Evolutionary conservation across 257 asterid genomes (phyloP).

Genomic region (Primulina eburnea): DNA sequence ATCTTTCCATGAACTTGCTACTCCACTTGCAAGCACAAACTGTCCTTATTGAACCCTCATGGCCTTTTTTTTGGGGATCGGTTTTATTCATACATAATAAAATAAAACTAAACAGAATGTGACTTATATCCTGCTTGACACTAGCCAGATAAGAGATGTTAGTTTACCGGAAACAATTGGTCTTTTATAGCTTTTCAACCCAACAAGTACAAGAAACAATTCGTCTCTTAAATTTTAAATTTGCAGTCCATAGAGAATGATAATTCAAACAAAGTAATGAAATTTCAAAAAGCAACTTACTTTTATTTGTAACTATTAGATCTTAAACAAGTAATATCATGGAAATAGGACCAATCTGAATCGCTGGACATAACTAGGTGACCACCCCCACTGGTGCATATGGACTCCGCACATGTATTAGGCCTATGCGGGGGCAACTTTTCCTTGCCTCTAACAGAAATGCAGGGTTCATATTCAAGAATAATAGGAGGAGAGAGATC

Average conservation of each 20-base stretch:
- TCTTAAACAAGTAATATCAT: slow-evolving; percentile 36
- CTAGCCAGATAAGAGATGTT: too few relatives aligned
- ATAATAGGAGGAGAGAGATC: slow-evolving; percentile 45
- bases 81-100: too few relatives aligned
- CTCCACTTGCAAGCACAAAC: background rate
- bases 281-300: slow-evolving; percentile 19
- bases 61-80: background rate
- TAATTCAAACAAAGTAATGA: background rate
- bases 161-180: background rate
- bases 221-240: background rate
- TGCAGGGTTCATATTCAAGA: slow-evolving; percentile 50
- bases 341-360: slow-evolving; percentile 61
- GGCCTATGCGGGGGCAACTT: slow-evolving; percentile 11
- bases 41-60: background rate
- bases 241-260: background rate
- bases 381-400: slow-evolving; percentile 63
- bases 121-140: background rate
- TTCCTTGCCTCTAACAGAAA: slow-evolving; percentile 34
- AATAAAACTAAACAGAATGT: background rate
- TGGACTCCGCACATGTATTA: slow-evolving; percentile 62
- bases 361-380: slow-evolving; percentile 57
- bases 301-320: slow-evolving; percentile 20
- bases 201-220: too few relatives aligned
- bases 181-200: too few relatives aligned
- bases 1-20: too few relatives aligned